A percentile compares a stretch with the other conserved stretches of the same genome.
phyloP scores from a whole-genome alignment of 2,329 filamentous ascomycete genomes.

The Venturia oleaginea region DNA sequence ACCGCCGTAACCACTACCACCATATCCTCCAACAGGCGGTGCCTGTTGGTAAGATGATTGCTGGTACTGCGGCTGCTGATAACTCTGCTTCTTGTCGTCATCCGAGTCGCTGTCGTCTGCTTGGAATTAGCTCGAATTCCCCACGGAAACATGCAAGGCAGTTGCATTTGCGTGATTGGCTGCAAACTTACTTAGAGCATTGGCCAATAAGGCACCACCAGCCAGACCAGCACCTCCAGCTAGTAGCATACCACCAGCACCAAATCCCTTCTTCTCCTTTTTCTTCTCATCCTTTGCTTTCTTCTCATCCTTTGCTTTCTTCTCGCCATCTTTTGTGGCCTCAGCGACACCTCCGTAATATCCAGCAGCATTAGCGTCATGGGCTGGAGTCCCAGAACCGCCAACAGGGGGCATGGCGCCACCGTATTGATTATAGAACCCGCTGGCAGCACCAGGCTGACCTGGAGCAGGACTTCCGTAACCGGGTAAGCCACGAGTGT shows the following conservation, averaged over 20 bases:
- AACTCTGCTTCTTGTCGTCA: constrained; percentile 20
- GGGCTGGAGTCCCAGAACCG: constrained; percentile 15
- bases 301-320: constrained; percentile 17
- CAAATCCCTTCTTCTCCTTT: constrained; percentile 29
- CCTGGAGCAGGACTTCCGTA: not conserved
- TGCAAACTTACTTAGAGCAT: constrained; percentile 45
- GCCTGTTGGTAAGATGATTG: not conserved
- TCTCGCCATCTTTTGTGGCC: constrained; percentile 3
- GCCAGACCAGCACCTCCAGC: constrained; percentile 50
- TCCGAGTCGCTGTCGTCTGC: constrained; percentile 25
- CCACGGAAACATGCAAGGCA: not conserved
- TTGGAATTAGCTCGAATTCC: constrained; percentile 17
- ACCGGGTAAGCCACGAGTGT: constrained; percentile 18
- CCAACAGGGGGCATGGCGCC: not conserved
- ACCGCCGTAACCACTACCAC: too few relatives aligned
- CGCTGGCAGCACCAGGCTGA: constrained; percentile 4
- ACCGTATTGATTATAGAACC: not conserved
- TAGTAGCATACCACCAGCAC: constrained; percentile 43
- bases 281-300: constrained; percentile 22
- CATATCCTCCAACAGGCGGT: not conserved
- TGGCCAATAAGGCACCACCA: constrained; percentile 48
- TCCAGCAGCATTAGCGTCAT: constrained; percentile 17
- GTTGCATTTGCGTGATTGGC: not conserved
- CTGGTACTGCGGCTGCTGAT: constrained; percentile 14
- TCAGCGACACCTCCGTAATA: constrained; percentile 9